Evolutionary conservation across 495 filamentous ascomycete species (phyloP), one percentile per base, ranked within the genome.

Genomic region (Coniosporium apollinis): DNA sequence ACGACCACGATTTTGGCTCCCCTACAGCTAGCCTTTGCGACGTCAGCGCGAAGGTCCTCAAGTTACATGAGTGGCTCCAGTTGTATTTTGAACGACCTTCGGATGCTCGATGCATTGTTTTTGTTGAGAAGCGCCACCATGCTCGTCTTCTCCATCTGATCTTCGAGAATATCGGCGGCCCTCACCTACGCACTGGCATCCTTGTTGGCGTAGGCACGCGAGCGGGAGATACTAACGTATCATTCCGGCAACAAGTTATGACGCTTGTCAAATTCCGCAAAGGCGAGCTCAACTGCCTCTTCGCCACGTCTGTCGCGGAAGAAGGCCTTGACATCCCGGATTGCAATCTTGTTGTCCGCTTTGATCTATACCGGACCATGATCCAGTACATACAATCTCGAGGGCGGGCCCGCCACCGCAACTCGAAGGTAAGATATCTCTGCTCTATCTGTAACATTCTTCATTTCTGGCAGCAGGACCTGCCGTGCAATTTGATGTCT

Each of bases 311-410:
- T 1, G 79, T 94, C 3, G 89, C 80, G 2, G 89, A 97, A 53
- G 89, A 97, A 56, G 89, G 89, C 4, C 70, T 97, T 21, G 89
- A 97, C 56, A 86, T 96, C 29, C 86, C 87, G 0, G 83, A 93
- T 45, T 97, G 89, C 64, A 94, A 93, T 44, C 55, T 91, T 10
- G 72, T 97, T 16, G 69, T 97, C 33, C 67, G 76, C 15, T 97
- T 94, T 48, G 78, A 94, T 52, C 66, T 94, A n/a, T 93, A 85
- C 54, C 54, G 69, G 7, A 94, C 89, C 0, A 62, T 94, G 52
- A 96, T 97, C 37, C 83, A 92, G 50, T 96, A 94, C 53, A 77
- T 97, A 13, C 89, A 97, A 52, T 94, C 86, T 14, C 69, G 85
- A 22, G 89, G 89, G n/a, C 68, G 89, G 43, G 89, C 89, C 28